Conservation (phyloP, 306 rosid genomes). For the Trifolium subterraneum region DNA sequence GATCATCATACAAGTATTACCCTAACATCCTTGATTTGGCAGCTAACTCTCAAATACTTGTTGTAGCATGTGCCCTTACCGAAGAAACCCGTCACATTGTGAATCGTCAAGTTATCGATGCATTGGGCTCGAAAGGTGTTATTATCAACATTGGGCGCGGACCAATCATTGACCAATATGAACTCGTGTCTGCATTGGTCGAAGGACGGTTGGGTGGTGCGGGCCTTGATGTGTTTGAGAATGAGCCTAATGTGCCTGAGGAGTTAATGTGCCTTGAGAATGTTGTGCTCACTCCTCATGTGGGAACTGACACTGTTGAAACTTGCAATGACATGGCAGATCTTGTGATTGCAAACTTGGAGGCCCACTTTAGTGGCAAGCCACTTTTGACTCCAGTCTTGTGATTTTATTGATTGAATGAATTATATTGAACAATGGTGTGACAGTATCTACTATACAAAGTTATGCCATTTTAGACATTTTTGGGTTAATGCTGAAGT, state of each 20-base stretch:
- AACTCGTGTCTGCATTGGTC: constrained; percentile 64
- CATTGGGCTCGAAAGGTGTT: constrained; percentile 71
- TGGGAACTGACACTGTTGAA: constrained; percentile 66
- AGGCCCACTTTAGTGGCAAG: constrained; percentile 57
- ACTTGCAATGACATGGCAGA: constrained; percentile 71
- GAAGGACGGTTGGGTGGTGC: constrained; percentile 74
- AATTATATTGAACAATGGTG: background rate
- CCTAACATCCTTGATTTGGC: constrained; percentile 60
- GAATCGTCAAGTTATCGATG: constrained; percentile 62
- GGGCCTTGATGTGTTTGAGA: constrained; percentile 76
- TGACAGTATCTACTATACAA: background rate
- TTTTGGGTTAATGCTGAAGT: background rate
- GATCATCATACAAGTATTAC: constrained; percentile 54
- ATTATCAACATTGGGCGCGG: constrained; percentile 75
- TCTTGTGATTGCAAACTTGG: constrained; percentile 68
- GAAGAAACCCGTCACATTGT: constrained; percentile 66
- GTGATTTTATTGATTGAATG: constrained; percentile 38
- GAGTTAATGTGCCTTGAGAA: constrained; percentile 60
- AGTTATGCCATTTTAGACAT: background rate
- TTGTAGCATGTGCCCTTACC: constrained; percentile 62
- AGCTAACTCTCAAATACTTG: constrained; percentile 53
- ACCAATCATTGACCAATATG: constrained; percentile 48
- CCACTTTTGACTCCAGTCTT: constrained; percentile 57
- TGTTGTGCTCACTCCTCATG: constrained; percentile 70
- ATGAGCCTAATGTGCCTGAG: constrained; percentile 66